Base-by-base conservation (phyloP, 2,329 filamentous ascomycete genomes). In the Colletotrichum costaricense region DNA sequence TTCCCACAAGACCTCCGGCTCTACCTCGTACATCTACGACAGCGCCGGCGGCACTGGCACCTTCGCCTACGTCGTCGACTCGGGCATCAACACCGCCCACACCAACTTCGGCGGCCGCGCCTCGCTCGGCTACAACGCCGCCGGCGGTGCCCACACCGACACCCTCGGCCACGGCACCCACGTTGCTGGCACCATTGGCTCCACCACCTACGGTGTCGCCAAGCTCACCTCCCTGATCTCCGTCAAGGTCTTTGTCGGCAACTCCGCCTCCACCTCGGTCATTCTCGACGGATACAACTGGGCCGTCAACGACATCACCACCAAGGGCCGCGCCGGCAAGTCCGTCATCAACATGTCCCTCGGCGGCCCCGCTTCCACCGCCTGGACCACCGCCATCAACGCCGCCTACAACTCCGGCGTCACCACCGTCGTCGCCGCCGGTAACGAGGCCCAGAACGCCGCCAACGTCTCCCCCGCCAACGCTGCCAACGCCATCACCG, bases 311-410 rank as follows among this genome's bases (percentile, higher is more conserved):
- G 84, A 88, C 78, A 86, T 86, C 74, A 78, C 82, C 57, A 81
- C 78, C 59, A 83, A 83, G 12, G 80, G 80, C 54, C 86, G 86
- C 42, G 77, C 79, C 35, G 77, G 73, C 33, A 83, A 83, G 26
- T 80, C 87, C 12, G 88, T 90, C 24, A 84, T 89, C 71, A 88
- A 85, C 81, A 86, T 91, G 86, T 90, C 87, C 16, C 84, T 91
- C 3, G 88, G 88, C 49, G 87, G 87, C 2, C 69, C 78, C 35
- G 78, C 77, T 69, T 87, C 86, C 0, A 74, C 80, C 0, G 49
- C 63, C 54, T 82, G 89, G 77, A 90, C 90, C 82, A 78, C 77
- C 26, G 87, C 88, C 58, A 83, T 90, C 22, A 81, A 84, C 59
- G 81, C 80, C 30, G 86, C 88, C 64, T 85, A 85, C 76, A 76